Evolutionary conservation across 371 early-diverging fungal species (phyloP), one percentile per base, ranked within the genome.

Genomic region (Umbelopsis sp.): DNA sequence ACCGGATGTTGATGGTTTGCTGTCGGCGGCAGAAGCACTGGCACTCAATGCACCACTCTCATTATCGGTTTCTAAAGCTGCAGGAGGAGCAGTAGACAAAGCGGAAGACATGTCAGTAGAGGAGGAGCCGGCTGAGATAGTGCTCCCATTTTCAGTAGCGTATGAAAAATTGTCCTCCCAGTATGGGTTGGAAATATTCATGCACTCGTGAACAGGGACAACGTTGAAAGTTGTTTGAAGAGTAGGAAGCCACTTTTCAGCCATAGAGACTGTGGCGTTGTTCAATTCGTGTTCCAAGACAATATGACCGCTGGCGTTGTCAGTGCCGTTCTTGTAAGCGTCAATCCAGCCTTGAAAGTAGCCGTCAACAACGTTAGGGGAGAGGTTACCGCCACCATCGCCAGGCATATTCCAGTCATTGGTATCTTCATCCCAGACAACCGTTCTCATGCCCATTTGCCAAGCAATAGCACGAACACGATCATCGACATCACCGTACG

Each of bases 281-380:
- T 78, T 82, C 32, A 81, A 72, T 72, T 86, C 84, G 68, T 86
- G 86, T 50, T 84, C 78, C 41, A 86, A 65, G n/a, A 76, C 81
- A 68, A 82, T 75, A 44, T 81, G 86, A 20, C 88, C 88, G 3
- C 53, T 44, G 22, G 65, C 18, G 10, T 72, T 72, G 10, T 80
- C 76, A 7, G 69, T 79, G 29, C 83, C 83, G 25, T 63, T 52
- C 68, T 78, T 75, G 20, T 72, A 66, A 18, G 67, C 63, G 2
- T 68, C 50, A 44, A 86, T 80, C 84, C 84, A 86, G 2, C 65
- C 22, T 9, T 76, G 32, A 63, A 86, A 83, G 44, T 76, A 83
- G 2, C 73, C 74, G 10, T 81, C 77, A 5, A 81, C 72, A 10
- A 72, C 77, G 8, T 44, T 25, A 29, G 74, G 70, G 5, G 84